Conservation (phyloP, 805 yeast genomes). For the Metschnikowia rubicola region DNA sequence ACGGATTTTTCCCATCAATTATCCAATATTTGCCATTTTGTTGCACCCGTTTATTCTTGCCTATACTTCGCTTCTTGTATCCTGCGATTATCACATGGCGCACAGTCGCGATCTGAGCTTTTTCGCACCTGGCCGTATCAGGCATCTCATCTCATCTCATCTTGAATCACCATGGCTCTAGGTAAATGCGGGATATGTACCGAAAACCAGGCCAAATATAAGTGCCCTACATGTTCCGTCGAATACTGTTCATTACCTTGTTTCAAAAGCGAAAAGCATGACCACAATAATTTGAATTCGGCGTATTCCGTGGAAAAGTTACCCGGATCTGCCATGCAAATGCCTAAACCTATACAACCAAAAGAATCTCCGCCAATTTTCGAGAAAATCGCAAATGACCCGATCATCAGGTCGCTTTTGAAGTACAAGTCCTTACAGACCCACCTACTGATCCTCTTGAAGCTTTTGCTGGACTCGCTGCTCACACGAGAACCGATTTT, state of each 20-base stretch:
- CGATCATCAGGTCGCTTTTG: slow-evolving; percentile 43
- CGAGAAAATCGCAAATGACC: slow-evolving; percentile 34
- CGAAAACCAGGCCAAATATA: slow-evolving; percentile 43
- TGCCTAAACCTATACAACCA: no score
- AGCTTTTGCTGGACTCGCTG: slow-evolving; percentile 45
- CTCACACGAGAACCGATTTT: slow-evolving; percentile 46
- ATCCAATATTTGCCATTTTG: no score
- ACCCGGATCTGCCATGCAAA: no score
- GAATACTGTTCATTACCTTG: slow-evolving; percentile 60
- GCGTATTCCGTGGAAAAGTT: background rate
- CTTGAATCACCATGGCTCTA: slow-evolving; percentile 10
- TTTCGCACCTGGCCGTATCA: background rate
- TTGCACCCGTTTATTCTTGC: no score
- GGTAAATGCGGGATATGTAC: slow-evolving; percentile 40
- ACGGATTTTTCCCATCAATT: no score
- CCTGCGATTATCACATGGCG: no score
- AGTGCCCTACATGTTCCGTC: slow-evolving; percentile 50
- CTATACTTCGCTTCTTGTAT: no score
- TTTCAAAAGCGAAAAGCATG: slow-evolving; percentile 46
- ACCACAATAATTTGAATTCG: slow-evolving; percentile 14
- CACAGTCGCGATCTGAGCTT: no score
- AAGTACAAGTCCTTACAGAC: slow-evolving; percentile 50
- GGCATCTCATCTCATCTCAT: background rate
- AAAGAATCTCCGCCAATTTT: background rate
- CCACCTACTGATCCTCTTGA: slow-evolving; percentile 50